Base-by-base conservation (phyloP, 768 basidiomycete genomes). In the Lactarius deliciosus region DNA sequence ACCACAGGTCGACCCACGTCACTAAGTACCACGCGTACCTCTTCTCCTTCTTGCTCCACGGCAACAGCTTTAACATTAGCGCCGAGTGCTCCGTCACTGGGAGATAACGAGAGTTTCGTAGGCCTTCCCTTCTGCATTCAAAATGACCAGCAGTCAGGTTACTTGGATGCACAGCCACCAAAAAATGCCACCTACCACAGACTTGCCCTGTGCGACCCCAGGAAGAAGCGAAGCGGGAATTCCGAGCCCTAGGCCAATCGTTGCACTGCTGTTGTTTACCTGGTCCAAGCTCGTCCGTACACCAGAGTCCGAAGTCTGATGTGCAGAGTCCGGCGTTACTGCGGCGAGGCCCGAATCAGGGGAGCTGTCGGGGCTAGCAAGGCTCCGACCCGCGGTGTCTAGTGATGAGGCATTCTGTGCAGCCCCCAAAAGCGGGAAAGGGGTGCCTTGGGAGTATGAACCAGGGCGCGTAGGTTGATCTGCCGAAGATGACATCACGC, bases 1-100 rank as follows among this genome's bases (percentile, higher is more conserved):
- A 59, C 22, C 16, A 58, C 47, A 25, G 55, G 43, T 36, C 54
- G 56, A 78, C 85, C 62, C 70, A 91, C 91, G 74, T 93, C 92
- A 74, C 90, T 92, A 75, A 89, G 77, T 56, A 76, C 81, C 72
- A 78, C 75, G 72, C 85, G 73, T 67, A 90, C 89, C 15, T 86
- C 87, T 5, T 81, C 78, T 34, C 65, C 74, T 36, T 66, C 74
- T 5, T 71, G 71, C 36, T 74, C 73, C 28, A 60, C 62, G 7
- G 74, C 69, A 40, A 73, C 72, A 15, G 77, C 74, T 28, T 45
- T 68, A 25, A 76, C 77, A n/a, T 75, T 82, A 1, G 79, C 76
- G 47, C 81, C 82, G 22, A 90, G 75, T 8, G 82, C 82, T 20
- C 82, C 77, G 66, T 90, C 90, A 65, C 86, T 89, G 0, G 88